Percentiles rank a stretch among this genome's conserved stretches.
phyloP scores from a whole-genome alignment of 257 asterid species.

The Solanum lignicaule region DNA sequence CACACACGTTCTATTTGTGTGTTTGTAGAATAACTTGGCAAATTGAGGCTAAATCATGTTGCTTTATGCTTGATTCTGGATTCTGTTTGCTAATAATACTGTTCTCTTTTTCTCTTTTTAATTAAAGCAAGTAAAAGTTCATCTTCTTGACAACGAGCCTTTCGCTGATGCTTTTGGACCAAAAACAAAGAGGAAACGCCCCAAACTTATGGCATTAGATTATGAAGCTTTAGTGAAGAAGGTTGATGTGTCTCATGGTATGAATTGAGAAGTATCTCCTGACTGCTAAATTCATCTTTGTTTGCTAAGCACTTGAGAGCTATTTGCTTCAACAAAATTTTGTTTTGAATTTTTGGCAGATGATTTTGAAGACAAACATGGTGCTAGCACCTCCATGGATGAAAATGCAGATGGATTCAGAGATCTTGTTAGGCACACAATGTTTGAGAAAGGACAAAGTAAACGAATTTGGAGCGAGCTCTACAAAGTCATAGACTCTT shows the following conservation, averaged over 20 bases:
- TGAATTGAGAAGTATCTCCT: slow-evolving; percentile 13
- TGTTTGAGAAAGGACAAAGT: slow-evolving; percentile 98
- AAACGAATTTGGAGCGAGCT: slow-evolving; percentile 99
- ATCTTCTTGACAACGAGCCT: slow-evolving; percentile 84
- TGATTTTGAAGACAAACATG: slow-evolving; percentile 70
- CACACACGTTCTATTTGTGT: not conserved
- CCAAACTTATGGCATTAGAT: slow-evolving; percentile 60
- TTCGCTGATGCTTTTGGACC: slow-evolving; percentile 89
- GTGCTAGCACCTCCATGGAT: slow-evolving; percentile 47
- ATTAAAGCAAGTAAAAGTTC: slow-evolving; percentile 83
- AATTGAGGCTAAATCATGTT: not conserved
- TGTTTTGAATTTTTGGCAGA: slow-evolving; percentile 14
- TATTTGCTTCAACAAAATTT: not conserved
- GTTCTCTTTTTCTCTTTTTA: not conserved
- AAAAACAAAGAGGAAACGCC: slow-evolving; percentile 78
- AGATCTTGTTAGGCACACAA: slow-evolving; percentile 80
- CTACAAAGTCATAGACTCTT: slow-evolving; percentile 94
- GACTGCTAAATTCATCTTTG: not conserved
- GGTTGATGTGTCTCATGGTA: slow-evolving; percentile 92
- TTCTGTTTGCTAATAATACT: not conserved
- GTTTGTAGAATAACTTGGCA: not conserved
- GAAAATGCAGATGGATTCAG: slow-evolving; percentile 75
- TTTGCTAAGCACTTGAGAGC: not conserved
- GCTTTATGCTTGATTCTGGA: not conserved
- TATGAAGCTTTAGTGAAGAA: slow-evolving; percentile 62